phyloP scores from a whole-genome alignment of 768 basidiomycete genomes.

The Macrolepiota dolichaula region DNA sequence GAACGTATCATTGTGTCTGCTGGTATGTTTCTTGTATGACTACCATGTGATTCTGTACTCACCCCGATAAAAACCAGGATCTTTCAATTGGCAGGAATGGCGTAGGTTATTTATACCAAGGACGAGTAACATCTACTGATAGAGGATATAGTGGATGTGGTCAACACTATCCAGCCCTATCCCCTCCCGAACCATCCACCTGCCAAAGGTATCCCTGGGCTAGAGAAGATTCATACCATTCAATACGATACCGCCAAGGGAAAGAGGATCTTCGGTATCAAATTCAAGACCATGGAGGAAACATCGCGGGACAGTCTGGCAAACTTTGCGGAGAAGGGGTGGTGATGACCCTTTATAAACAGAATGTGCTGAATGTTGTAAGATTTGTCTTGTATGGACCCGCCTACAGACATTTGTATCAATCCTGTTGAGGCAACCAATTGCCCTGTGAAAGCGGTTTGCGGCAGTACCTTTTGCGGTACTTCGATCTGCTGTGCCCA shows the following conservation, averaged over 20 bases:
- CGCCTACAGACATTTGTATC: too few species aligned
- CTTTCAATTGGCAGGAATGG: constrained; percentile 34
- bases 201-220: constrained; percentile 25
- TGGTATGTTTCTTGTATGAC: constrained; percentile 18
- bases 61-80: constrained; percentile 10
- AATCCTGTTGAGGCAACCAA: too few species aligned
- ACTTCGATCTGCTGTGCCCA: too few species aligned
- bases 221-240: constrained; percentile 16
- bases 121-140: not conserved
- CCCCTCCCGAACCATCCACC: constrained; percentile 21
- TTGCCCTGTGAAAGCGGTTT: too few species aligned
- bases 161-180: constrained; percentile 22
- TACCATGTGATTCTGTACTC: not conserved
- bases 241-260: constrained; percentile 25
- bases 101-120: constrained; percentile 17
- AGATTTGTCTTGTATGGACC: too few species aligned
- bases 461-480: too few species aligned
- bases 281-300: constrained; percentile 26
- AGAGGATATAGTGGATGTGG: constrained; percentile 25
- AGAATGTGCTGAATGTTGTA: too few species aligned
- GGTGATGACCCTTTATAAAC: too few species aligned
- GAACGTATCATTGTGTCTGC: constrained; percentile 52
- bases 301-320: constrained; percentile 27
- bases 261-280: constrained; percentile 27
- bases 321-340: constrained; percentile 30